Evolutionary conservation across 2,329 filamentous ascomycete species (phyloP).

Genomic region (Niveomyces coronatus): DNA sequence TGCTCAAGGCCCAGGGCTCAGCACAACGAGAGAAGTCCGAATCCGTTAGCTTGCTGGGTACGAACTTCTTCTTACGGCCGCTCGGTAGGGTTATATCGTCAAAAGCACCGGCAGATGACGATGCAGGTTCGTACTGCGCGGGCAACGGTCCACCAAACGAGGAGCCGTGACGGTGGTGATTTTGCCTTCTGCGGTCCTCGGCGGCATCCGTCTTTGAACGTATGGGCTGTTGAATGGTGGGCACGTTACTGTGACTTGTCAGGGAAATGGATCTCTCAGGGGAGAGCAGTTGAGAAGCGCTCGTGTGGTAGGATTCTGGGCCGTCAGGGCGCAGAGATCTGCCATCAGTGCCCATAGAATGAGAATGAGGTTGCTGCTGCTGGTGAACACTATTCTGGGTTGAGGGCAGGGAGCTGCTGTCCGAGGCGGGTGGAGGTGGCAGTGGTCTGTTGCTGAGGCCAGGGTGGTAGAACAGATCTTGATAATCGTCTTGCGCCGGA

Average conservation of each 20-base stretch:
- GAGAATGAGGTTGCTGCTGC: constrained; percentile 37
- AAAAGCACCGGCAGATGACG: constrained; percentile 49
- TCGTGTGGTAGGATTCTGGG: constrained; percentile 40
- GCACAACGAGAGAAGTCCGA: constrained; percentile 74
- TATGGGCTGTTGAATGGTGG: constrained; percentile 69
- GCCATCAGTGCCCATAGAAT: constrained; percentile 39
- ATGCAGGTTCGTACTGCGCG: constrained; percentile 47
- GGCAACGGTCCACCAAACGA: constrained; percentile 41
- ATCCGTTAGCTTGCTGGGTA: constrained; percentile 70
- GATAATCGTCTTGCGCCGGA: constrained; percentile 61
- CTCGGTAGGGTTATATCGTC: constrained; percentile 78
- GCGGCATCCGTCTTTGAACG: constrained; percentile 93
- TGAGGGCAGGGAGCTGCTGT: constrained; percentile 44
- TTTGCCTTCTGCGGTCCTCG: constrained; percentile 48
- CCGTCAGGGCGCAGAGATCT: constrained; percentile 27
- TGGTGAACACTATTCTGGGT: constrained; percentile 29
- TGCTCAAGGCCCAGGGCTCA: constrained; percentile 88
- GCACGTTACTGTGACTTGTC: constrained; percentile 70
- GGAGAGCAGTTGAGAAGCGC: constrained; percentile 26
- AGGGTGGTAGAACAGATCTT: constrained; percentile 90
- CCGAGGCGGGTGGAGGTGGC: constrained; percentile 53
- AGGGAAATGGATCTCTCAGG: constrained; percentile 71
- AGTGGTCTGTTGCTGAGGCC: constrained; percentile 58
- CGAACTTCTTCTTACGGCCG: constrained; percentile 71
- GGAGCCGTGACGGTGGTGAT: constrained; percentile 39